These are phyloP conservation scores for Mucor irregularis DNA, from an alignment of 371 early-diverging fungal species.

Conservation along the genomic window DNA sequence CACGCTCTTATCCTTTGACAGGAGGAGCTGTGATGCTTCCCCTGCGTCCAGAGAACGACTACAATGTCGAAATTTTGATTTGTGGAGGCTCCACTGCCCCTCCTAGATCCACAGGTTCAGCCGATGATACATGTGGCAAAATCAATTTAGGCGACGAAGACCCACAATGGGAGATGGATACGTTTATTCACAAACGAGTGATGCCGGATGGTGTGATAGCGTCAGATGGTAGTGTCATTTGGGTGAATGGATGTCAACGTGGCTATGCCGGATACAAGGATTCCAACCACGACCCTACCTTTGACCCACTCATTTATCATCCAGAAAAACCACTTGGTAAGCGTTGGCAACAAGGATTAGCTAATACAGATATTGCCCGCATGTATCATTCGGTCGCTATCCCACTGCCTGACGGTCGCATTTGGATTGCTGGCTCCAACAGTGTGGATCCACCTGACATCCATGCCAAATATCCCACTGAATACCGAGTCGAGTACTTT, in stretches of 20 bases:
- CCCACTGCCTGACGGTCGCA: slow-evolving; percentile 61
- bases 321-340: slow-evolving; percentile 46
- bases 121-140: slow-evolving; percentile 57
- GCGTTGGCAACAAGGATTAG: slow-evolving; percentile 51
- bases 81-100: slow-evolving; percentile 62
- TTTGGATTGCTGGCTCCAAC: slow-evolving; percentile 55
- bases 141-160: slow-evolving; percentile 52
- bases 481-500: slow-evolving; percentile 66
- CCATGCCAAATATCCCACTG: slow-evolving; percentile 53
- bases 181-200: slow-evolving; percentile 56
- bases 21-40: slow-evolving; percentile 64
- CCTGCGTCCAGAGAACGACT: slow-evolving; percentile 58
- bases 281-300: slow-evolving; percentile 55
- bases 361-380: slow-evolving; percentile 60
- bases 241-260: slow-evolving; percentile 64
- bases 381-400: slow-evolving; percentile 72
- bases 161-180: slow-evolving; percentile 64
- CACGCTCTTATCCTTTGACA: slow-evolving; percentile 65
- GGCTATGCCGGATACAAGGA: slow-evolving; percentile 63
- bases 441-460: slow-evolving; percentile 46
- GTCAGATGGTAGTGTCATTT: slow-evolving; percentile 61
- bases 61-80: slow-evolving; percentile 58
- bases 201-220: slow-evolving; percentile 66
- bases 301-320: slow-evolving; percentile 61
- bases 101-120: slow-evolving; percentile 37